phyloP scores from a whole-genome alignment of 352 stramenopile genomes.

The Globisporangium orthogonon region DNA sequence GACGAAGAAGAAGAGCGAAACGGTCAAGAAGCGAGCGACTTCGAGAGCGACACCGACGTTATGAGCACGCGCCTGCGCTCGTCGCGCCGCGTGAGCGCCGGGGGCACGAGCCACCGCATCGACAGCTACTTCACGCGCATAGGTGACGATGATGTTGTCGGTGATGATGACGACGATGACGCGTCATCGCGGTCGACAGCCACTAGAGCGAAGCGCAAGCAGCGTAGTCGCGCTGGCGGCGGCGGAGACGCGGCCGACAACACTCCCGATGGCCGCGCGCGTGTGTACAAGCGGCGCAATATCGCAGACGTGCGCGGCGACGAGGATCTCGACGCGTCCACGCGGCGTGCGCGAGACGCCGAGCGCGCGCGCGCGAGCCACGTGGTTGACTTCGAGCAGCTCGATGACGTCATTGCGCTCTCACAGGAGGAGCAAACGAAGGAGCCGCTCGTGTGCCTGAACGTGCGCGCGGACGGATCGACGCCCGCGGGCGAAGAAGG shows the following conservation, averaged over 20 bases:
- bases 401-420: slow-evolving; percentile 6
- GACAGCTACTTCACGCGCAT: slow-evolving; percentile 6
- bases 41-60: slow-evolving; percentile 1
- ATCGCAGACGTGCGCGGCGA: slow-evolving; percentile 65
- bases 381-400: slow-evolving; percentile 24
- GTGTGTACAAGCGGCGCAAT: slow-evolving; percentile 41
- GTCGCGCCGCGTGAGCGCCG: not conserved
- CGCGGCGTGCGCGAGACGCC: slow-evolving; percentile 45
- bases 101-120: slow-evolving; percentile 2
- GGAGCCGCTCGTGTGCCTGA: slow-evolving; percentile 52
- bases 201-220: slow-evolving; percentile 19
- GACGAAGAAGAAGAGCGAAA: slow-evolving; percentile 4
- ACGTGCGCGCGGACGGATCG: slow-evolving; percentile 30
- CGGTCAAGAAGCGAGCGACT: slow-evolving; percentile 4
- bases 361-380: slow-evolving; percentile 46
- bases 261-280: slow-evolving; percentile 14
- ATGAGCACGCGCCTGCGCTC: not conserved
- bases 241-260: slow-evolving; percentile 1
- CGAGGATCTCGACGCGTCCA: slow-evolving; percentile 59
- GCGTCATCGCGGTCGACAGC: not conserved
- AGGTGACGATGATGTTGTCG: not conserved
- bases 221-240: not conserved
- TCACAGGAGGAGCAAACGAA: not conserved
- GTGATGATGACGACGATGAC: slow-evolving; percentile 4
- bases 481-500: slow-evolving; percentile 36